These are phyloP conservation scores for Rhododendron ovatum DNA, from an alignment of 148 eudicot species.

Conservation along the genomic window DNA sequence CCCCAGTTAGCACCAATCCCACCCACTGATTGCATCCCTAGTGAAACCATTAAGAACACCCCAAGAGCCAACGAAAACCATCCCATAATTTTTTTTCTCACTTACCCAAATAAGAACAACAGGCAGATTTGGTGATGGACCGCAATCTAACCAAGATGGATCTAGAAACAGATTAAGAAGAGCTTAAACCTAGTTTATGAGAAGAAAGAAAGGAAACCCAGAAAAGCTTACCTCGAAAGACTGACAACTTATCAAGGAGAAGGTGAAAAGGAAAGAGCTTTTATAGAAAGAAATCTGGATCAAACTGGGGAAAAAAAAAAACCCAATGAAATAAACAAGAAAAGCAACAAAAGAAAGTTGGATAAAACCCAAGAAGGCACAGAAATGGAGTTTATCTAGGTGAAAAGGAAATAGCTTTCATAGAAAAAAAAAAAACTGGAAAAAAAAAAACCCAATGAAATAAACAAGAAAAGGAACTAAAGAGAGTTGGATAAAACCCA, in stretches of 20 bases:
- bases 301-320: neutral
- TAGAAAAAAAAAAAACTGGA: neutral
- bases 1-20: constrained; percentile 93
- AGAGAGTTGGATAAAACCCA: neutral
- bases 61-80: constrained; percentile 4
- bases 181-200: neutral
- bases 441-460: neutral
- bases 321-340: neutral
- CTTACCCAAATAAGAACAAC: neutral
- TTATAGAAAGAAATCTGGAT: neutral
- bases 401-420: neutral
- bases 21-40: constrained; percentile 23
- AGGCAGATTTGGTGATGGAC: neutral
- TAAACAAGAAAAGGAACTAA: neutral
- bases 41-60: constrained; percentile 16
- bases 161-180: neutral
- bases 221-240: neutral
- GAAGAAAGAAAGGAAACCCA: neutral
- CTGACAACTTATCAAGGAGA: neutral
- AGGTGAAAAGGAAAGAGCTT: neutral
- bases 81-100: neutral
- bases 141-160: neutral
- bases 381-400: neutral
- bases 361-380: neutral
- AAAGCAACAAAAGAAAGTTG: neutral